Evolutionary conservation across 345 rosid genomes (phyloP), one percentile per base, ranked within the genome.

Genomic region (Abelmoschus esculentus): DNA sequence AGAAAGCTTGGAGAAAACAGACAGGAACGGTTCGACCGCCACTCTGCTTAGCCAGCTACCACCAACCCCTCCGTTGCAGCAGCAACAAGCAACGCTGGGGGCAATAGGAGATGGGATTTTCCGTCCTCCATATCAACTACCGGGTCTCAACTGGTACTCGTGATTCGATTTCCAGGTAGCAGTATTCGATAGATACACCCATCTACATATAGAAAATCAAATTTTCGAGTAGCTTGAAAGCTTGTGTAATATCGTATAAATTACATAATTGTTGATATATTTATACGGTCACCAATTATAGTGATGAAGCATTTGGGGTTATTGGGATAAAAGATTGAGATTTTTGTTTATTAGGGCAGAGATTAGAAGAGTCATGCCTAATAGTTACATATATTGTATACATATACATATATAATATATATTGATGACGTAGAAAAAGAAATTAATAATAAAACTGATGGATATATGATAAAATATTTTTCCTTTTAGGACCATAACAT

Each of bases 71-170:
- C 64, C 77, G 13, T 9, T 42, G 15, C 72, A 77, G 78, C 92
- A 82, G 67, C 88, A 85, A 53, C 28, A 18, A 14, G 3, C 85
- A 46, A 61, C 72, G 58, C 17, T 81, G 47, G 95, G 89, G 61
- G 68, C 86, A 17, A 13, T 85, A 13, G 87, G 87, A 4, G 91
- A 90, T 50, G 90, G 84, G 2, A 61, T 79, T 47, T 83, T 80
- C 68, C 80, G 91, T 75, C 84, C 86, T 60, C 79, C 87, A 17
- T 86, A 79, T 70, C 93, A 89, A 67, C 74, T 85, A 50, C 53
- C 88, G 5, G 93, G 92, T 60, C 73, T 90, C 72, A 93, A 89
- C 79, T 90, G 98, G 97, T 87, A 80, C 76, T 67, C 91, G 61
- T 90, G 80, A 72, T 72, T 58, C 63, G 53, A 74, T 72, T n/a